These are phyloP conservation scores for Aureobasidium subglaciale DNA, from an alignment of 2,329 filamentous ascomycete genomes.

Conservation along the genomic window DNA sequence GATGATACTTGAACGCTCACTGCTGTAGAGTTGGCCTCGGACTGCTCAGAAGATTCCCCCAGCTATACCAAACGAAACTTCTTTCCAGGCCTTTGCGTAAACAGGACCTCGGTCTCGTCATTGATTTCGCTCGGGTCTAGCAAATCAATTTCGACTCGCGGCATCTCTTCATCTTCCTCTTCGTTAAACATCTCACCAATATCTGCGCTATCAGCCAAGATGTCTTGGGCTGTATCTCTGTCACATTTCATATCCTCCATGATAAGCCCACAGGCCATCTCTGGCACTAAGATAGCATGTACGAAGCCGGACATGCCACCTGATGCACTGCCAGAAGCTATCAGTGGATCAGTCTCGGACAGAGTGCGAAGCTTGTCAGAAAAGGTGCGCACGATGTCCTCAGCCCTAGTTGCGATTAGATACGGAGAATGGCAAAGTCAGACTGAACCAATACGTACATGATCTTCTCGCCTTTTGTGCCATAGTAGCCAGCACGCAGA, in stretches of 20 bases:
- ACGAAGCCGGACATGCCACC: conserved; percentile 31
- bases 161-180: conserved; percentile 23
- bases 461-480: conserved; percentile 27
- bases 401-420: conserved; percentile 21
- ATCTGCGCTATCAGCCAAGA: conserved; percentile 27
- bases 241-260: conserved; percentile 28
- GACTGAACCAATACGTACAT: conserved; percentile 23
- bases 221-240: conserved; percentile 19
- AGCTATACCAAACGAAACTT: neutral
- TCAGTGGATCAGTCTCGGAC: conserved; percentile 25
- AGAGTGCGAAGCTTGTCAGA: conserved; percentile 23
- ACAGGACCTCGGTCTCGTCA: neutral
- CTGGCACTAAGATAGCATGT: conserved; percentile 31
- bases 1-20: neutral
- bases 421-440: too few species aligned
- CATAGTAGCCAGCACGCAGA: conserved; percentile 28
- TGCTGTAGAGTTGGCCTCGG: too few species aligned
- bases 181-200: conserved; percentile 28
- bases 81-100: neutral
- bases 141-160: neutral
- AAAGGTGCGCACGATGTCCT: conserved; percentile 27
- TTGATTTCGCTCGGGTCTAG: neutral
- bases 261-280: conserved; percentile 29
- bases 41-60: too few species aligned
- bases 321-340: conserved; percentile 26